Evolutionary conservation across 2,329 filamentous ascomycete genomes (phyloP).

Genomic region (Daldinia sp.): DNA sequence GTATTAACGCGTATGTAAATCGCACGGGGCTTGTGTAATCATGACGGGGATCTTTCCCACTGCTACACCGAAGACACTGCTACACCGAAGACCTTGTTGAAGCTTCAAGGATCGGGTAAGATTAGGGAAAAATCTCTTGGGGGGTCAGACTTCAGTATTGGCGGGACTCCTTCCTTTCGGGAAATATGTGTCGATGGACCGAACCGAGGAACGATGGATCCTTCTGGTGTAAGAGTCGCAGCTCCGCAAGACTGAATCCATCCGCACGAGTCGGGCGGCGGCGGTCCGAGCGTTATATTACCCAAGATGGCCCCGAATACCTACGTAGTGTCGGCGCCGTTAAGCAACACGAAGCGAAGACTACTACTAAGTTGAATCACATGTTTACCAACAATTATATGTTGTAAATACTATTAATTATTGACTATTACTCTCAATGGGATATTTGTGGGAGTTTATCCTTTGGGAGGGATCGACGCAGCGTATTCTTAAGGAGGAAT

Average conservation of each 20-base stretch:
- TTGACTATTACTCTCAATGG: too few species aligned
- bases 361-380: neutral
- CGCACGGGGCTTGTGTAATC: neutral
- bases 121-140: neutral
- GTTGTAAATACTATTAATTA: neutral
- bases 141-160: neutral
- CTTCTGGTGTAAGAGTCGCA: neutral
- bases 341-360: neutral
- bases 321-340: neutral
- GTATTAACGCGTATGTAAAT: neutral
- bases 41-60: constrained; percentile 1
- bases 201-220: neutral
- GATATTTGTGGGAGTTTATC: too few species aligned
- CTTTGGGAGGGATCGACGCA: neutral
- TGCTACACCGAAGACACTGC: constrained; percentile 20
- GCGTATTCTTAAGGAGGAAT: neutral
- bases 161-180: neutral
- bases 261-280: neutral
- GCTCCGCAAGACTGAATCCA: neutral
- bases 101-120: neutral
- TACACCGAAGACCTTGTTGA: constrained; percentile 12
- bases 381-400: neutral
- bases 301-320: too few species aligned
- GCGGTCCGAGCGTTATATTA: neutral
- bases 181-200: neutral